Conservation (phyloP, 495 filamentous ascomycete genomes). For the Aspergillus conjunctus region DNA sequence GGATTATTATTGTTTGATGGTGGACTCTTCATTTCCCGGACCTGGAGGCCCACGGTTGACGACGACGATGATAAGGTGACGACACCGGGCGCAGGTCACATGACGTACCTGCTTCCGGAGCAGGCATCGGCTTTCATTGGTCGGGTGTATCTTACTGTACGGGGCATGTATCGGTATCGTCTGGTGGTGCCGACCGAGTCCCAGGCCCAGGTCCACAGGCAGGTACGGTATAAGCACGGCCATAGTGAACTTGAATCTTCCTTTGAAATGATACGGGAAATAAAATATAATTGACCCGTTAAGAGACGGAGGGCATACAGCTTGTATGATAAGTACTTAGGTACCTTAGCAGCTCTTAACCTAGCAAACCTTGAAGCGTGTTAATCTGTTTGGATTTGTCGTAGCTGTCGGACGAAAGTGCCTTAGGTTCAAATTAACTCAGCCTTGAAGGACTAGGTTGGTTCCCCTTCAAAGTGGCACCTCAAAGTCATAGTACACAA, state of each 20-base stretch:
- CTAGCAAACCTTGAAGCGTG: too few relatives aligned
- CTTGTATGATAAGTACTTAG: not conserved
- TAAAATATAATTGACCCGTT: not conserved
- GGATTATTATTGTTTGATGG: too few relatives aligned
- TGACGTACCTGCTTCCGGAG: not conserved
- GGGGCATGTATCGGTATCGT: not conserved
- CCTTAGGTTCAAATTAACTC: not conserved
- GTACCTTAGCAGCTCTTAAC: too few relatives aligned
- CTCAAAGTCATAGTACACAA: not conserved
- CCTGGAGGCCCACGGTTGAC: not conserved
- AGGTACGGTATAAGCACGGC: not conserved
- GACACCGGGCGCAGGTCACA: conserved; percentile 10
- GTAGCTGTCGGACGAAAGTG: not conserved
- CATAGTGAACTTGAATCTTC: not conserved
- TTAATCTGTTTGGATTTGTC: too few relatives aligned
- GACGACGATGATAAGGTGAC: conserved; percentile 6
- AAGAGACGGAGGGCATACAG: not conserved
- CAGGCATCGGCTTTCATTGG: conserved; percentile 6
- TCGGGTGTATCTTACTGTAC: not conserved
- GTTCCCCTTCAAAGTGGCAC: not conserved
- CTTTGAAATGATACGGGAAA: not conserved
- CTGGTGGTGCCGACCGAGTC: too few relatives aligned
- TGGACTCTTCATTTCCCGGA: not conserved
- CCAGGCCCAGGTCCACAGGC: not conserved
- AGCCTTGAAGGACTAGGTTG: not conserved